phyloP scores from a whole-genome alignment of 169 alveolate genomes.

The Eimeria tenella region DNA sequence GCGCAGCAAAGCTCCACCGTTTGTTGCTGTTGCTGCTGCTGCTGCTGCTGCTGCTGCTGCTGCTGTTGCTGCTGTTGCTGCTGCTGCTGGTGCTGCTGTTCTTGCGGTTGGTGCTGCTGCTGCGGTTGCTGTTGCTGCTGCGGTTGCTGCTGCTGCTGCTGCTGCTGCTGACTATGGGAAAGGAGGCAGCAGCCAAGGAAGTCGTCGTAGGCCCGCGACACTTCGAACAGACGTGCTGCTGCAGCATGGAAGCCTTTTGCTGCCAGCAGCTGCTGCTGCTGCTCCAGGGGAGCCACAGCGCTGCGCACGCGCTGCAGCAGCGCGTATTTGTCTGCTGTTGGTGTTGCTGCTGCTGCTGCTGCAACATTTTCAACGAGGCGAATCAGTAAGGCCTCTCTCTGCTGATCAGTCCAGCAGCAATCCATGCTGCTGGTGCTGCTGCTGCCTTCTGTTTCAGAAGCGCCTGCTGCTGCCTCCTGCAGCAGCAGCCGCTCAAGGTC shows the following conservation, averaged over 20 bases:
- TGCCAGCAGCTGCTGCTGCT: slow-evolving; percentile 69
- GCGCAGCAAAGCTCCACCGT: slow-evolving; percentile 20
- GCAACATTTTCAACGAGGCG: slow-evolving; percentile 32
- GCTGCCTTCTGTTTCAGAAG: background rate
- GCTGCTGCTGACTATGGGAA: background rate
- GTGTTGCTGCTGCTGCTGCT: slow-evolving; percentile 26
- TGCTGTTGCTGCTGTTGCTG: background rate
- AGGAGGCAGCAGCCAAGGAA: slow-evolving; percentile 34
- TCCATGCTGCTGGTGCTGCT: background rate
- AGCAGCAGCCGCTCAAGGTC: slow-evolving; percentile 36
- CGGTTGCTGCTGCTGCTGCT: slow-evolving; percentile 19
- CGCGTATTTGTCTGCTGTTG: background rate
- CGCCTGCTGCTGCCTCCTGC: background rate
- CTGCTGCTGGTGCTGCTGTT: background rate
- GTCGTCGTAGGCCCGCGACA: slow-evolving; percentile 4
- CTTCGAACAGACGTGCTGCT: slow-evolving; percentile 18
- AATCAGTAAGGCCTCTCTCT: slow-evolving; percentile 13
- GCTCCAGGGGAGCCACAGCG: slow-evolving; percentile 53
- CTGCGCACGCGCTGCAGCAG: slow-evolving; percentile 2
- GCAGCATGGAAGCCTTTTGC: slow-evolving; percentile 28
- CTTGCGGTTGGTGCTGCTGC: background rate
- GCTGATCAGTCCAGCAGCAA: slow-evolving; percentile 45
- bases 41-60: background rate
- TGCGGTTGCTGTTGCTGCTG: background rate
- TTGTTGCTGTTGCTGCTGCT: background rate